Evolutionary conservation across 768 basidiomycete species (phyloP), one percentile per base, ranked within the genome.

Genomic region (Epithele typhae): DNA sequence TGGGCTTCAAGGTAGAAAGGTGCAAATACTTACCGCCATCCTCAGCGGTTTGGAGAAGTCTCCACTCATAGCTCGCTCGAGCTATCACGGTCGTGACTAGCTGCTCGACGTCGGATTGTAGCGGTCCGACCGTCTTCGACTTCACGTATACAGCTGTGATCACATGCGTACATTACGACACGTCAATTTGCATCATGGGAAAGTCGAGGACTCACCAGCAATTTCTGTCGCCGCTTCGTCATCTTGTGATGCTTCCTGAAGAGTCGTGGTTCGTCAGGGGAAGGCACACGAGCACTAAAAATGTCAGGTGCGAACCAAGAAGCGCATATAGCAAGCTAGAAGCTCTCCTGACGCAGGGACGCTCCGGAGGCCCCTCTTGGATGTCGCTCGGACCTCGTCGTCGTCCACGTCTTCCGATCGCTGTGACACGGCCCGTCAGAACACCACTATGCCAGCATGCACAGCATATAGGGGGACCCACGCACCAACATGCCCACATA

Each of bases 281-380:
- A n/a, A n/a, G n/a, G n/a, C n/a, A n/a, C n/a, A n/a, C n/a, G n/a
- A n/a, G n/a, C n/a, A n/a, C n/a, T n/a, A n/a, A n/a, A n/a, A n/a
- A n/a, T n/a, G n/a, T n/a, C n/a, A n/a, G n/a, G n/a, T 17, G 58
- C 76, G 52, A 45, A 87, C 90, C 65, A 87, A 57, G 53, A 77
- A 76, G 32, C 86, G 80, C 11, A 92, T 79, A 60, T 87, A 88
- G 34, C 81, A 73, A 5, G 87, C 82, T 84, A 86, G 88, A 14
- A 89, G 68, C 56, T 87, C 84, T 17, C 90, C 90, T 25, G 77
- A 87, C 15, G 72, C 76, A 33, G 90, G 88, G 0, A 82, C 79
- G 58, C 89, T 90, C 47, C 86, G 75, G 9, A 78, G 60, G 10
- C 87, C 88, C 34, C 88, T 71, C 48, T 64, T 68, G 23, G 78